Conservation (phyloP, 2,329 filamentous ascomycete species). For the Fusarium albidum region DNA sequence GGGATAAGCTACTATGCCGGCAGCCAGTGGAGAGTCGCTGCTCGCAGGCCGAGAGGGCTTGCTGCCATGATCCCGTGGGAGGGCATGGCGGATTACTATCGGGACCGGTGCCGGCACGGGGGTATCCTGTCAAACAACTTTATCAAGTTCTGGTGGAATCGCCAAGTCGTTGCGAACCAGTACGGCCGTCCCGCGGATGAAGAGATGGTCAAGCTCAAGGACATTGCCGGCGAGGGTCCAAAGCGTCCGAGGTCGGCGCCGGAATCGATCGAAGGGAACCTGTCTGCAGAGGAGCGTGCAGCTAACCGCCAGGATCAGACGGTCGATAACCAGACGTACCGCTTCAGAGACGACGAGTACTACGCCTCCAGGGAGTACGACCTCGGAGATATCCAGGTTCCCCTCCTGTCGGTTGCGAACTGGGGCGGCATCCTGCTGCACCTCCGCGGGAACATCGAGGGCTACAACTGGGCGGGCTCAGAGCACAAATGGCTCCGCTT, state of each 20-base stretch:
- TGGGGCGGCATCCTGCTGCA: constrained; percentile 77
- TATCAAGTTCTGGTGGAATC: constrained; percentile 50
- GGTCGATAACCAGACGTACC: constrained; percentile 55
- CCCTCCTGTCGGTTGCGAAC: constrained; percentile 72
- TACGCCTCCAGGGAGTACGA: constrained; percentile 72
- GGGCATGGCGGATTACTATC: constrained; percentile 63
- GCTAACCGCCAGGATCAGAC: constrained; percentile 59
- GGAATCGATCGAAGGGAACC: constrained; percentile 64
- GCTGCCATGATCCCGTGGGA: constrained; percentile 59
- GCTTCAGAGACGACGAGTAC: constrained; percentile 69
- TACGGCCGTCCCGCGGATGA: constrained; percentile 68
- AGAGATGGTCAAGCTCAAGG: too few relatives aligned
- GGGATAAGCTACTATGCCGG: constrained; percentile 59
- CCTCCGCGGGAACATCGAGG: constrained; percentile 73
- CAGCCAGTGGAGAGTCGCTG: constrained; percentile 59
- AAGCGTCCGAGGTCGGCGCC: constrained; percentile 63
- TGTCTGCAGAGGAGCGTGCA: constrained; percentile 59
- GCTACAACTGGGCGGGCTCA: constrained; percentile 69
- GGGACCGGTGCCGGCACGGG: constrained; percentile 67
- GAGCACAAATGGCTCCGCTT: constrained; percentile 74
- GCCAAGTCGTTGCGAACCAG: constrained; percentile 60
- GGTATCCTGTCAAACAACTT: constrained; percentile 67
- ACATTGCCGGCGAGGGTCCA: too few relatives aligned
- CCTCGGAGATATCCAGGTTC: constrained; percentile 71
- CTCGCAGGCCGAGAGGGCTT: constrained; percentile 54